Conservation (phyloP, 1,139 yeast species). For the Entelexis paramagnoliae region DNA sequence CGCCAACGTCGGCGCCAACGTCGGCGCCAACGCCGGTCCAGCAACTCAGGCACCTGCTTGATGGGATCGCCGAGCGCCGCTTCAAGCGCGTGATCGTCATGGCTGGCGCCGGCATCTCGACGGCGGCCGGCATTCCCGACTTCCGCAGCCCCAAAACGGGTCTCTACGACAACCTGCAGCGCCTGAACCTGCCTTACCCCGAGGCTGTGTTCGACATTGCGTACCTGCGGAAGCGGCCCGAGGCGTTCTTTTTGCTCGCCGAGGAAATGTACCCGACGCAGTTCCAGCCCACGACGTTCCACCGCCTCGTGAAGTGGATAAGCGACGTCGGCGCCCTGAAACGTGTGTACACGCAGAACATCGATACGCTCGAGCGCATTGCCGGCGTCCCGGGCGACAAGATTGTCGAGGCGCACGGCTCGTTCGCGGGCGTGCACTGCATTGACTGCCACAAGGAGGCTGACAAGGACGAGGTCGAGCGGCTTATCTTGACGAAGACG, state of each 20-base stretch:
- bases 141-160: constrained; percentile 91
- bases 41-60: constrained; percentile 24
- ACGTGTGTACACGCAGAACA: constrained; percentile 82
- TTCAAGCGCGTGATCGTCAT: constrained; percentile 32
- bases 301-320: constrained; percentile 54
- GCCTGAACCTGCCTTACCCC: constrained; percentile 72
- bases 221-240: constrained; percentile 61
- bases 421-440: constrained; percentile 78
- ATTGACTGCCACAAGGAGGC: constrained; percentile 57
- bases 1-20: too few relatives aligned
- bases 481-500: constrained; percentile 33
- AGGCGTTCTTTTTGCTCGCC: constrained; percentile 76
- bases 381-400: constrained; percentile 61
- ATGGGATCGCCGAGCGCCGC: constrained; percentile 25
- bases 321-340: constrained; percentile 52
- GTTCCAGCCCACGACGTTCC: constrained; percentile 73
- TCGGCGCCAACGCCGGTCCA: constrained; percentile 18
- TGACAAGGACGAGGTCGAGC: constrained; percentile 42
- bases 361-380: constrained; percentile 78
- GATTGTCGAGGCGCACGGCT: constrained; percentile 89
- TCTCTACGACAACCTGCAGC: constrained; percentile 66
- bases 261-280: constrained; percentile 81
- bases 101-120: constrained; percentile 86
- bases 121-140: constrained; percentile 90
- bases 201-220: constrained; percentile 93